A percentile compares a stretch with the other conserved stretches of the same genome.
phyloP scores from a whole-genome alignment of 192 early-diverging fungal genomes.

The Lobosporangium transversale region DNA sequence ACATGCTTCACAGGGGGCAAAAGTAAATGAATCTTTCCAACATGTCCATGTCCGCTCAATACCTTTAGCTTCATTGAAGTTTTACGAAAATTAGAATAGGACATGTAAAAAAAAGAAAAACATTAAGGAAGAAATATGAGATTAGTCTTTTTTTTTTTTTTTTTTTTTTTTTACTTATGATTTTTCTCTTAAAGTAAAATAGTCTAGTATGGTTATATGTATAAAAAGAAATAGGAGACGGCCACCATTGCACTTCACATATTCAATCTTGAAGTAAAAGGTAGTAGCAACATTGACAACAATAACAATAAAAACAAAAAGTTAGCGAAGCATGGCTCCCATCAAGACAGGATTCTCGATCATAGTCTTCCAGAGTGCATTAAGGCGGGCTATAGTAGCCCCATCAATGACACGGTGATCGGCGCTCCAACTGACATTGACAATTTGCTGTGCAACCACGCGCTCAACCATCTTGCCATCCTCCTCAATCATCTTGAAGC shows the following conservation, averaged over 20 bases:
- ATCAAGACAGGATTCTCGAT: conserved; percentile 88
- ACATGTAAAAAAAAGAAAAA: neutral
- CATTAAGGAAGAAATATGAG: neutral
- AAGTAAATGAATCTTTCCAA: conserved; percentile 33
- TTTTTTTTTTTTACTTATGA: neutral
- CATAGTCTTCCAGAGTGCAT: conserved; percentile 81
- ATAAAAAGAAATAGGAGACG: neutral
- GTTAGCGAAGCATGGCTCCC: conserved; percentile 68
- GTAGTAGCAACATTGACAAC: too few species aligned
- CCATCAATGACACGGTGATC: conserved; percentile 98
- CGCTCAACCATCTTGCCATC: conserved; percentile 66
- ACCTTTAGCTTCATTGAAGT: conserved; percentile 8
- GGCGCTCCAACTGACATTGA: conserved; percentile 90
- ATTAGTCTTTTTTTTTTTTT: neutral
- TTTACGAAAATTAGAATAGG: conserved; percentile 7
- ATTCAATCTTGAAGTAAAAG: too few species aligned
- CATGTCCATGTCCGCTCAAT: conserved; percentile 35
- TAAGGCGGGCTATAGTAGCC: conserved; percentile 94
- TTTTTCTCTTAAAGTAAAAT: conserved; percentile 1
- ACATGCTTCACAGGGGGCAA: too few species aligned
- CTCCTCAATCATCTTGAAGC: conserved; percentile 73
- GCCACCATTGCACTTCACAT: neutral
- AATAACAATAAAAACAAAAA: neutral
- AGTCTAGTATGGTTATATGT: too few species aligned
- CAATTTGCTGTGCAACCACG: conserved; percentile 78